Percentiles rank a stretch among this genome's conserved stretches.
Conservation (phyloP, 495 filamentous ascomycete genomes). For the Aspergillus ellipticus region DNA sequence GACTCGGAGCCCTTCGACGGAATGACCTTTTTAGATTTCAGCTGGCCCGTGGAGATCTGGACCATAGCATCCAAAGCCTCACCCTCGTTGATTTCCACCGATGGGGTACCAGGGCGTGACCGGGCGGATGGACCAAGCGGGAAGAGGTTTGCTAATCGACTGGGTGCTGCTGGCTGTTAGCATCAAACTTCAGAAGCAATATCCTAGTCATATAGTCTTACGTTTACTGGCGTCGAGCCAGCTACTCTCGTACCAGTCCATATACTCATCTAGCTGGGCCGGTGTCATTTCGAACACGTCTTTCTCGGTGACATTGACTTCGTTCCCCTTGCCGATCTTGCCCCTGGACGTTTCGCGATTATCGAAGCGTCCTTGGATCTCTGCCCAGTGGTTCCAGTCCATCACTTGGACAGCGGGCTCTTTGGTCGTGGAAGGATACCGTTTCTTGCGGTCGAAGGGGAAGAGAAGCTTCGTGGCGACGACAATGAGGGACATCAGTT, state of each 20-base stretch:
- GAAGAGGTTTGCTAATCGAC: conserved; percentile 51
- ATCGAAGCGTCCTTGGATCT: conserved; percentile 46
- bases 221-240: conserved; percentile 52
- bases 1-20: conserved; percentile 27
- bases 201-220: neutral
- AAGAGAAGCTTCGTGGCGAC: conserved; percentile 75
- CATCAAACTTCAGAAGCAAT: conserved; percentile 1
- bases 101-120: conserved; percentile 10
- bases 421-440: conserved; percentile 49
- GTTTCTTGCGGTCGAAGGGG: conserved; percentile 63
- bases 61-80: conserved; percentile 33
- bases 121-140: conserved; percentile 30
- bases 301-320: conserved; percentile 55
- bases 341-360: conserved; percentile 20
- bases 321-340: conserved; percentile 33
- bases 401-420: conserved; percentile 62
- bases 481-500: conserved; percentile 67
- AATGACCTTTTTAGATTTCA: conserved; percentile 30
- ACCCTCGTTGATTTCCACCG: conserved; percentile 18
- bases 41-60: conserved; percentile 31
- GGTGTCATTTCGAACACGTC: conserved; percentile 68
- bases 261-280: conserved; percentile 70
- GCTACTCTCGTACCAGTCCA: conserved; percentile 83
- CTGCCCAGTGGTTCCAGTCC: conserved; percentile 70
- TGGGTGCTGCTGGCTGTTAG: conserved; percentile 16